Evolutionary conservation across 2,329 filamentous ascomycete species (phyloP), one percentile per base, ranked within the genome.

Genomic region (Geoglossum cookeanum): DNA sequence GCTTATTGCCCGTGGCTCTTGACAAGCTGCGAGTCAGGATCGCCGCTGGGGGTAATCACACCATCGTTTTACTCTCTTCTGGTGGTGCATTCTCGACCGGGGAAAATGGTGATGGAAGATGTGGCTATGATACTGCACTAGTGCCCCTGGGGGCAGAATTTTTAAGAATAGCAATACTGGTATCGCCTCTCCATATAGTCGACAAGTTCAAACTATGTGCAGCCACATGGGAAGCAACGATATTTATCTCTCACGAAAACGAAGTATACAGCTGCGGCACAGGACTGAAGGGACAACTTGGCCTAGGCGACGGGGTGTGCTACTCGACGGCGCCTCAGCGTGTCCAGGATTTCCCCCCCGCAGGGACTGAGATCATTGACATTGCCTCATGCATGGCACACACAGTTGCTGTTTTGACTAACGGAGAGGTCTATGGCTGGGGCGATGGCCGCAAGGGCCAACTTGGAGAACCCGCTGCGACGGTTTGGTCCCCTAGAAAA

Each of bases 371-470:
- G n/a, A 68, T 94, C 3, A 69, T 78, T 1, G 78, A 84, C 58
- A 66, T 96, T 30, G 74, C 83, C 1, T 84, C 86, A 9, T 81
- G 85, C 35, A 85, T 94, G 74, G 81, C 80, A 27, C 92, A 98
- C 66, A 80, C 81, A 0, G 78, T 94, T 15, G 80, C 74, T 1
- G 78, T 96, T 0, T 70, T 94, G 3, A 78, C 77, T 48, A 84
- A 85, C 65, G 91, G 90, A 0, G 76, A 85, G 15, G 82, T 83
- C 1, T 94, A 85, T 66, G 90, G 88, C 1, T 97, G 91, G 91
- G 92, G 92, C 0, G 87, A 81, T 63, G 84, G 85, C 13, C 78
- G 88, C 29, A 92, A 95, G 66, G 87, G 87, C 0, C 91, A 98
- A 67, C 71, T 94, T 0, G 90, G 89, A 0, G 69, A 72, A 47